Conservation (phyloP, 345 rosid species). For the Salix koriyanagi region DNA sequence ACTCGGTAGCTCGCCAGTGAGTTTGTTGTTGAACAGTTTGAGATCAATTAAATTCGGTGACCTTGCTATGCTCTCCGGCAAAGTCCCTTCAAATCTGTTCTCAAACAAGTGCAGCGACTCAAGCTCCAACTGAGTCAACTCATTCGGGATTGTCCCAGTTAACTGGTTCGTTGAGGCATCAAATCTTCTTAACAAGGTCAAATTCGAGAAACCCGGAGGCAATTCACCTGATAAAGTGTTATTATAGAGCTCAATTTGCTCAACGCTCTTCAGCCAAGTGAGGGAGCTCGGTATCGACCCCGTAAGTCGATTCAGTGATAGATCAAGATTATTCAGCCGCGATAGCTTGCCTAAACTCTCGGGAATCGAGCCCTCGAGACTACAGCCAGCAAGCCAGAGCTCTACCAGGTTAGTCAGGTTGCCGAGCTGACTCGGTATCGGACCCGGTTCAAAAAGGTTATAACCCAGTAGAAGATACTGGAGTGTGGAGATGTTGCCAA, state of each 20-base stretch:
- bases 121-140: slow-evolving; percentile 52
- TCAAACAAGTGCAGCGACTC: slow-evolving; percentile 59
- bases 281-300: slow-evolving; percentile 67
- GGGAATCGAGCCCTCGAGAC: slow-evolving; percentile 57
- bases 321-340: slow-evolving; percentile 49
- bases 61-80: slow-evolving; percentile 59
- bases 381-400: slow-evolving; percentile 59
- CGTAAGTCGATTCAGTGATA: slow-evolving; percentile 45
- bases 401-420: slow-evolving; percentile 48
- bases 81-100: slow-evolving; percentile 59
- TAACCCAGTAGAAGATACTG: slow-evolving; percentile 49
- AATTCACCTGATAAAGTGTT: slow-evolving; percentile 71
- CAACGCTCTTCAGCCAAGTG: slow-evolving; percentile 37
- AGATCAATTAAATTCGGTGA: slow-evolving; percentile 60
- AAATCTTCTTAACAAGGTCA: slow-evolving; percentile 43
- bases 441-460: slow-evolving; percentile 52
- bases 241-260: slow-evolving; percentile 66
- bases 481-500: slow-evolving; percentile 64
- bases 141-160: slow-evolving; percentile 57
- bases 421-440: slow-evolving; percentile 45
- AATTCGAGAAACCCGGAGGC: slow-evolving; percentile 44
- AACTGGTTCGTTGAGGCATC: slow-evolving; percentile 68
- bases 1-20: slow-evolving; percentile 59
- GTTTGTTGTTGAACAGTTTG: slow-evolving; percentile 62
- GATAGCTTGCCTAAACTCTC: slow-evolving; percentile 30